These are phyloP conservation scores for Metschnikowia corniflorae DNA, from an alignment of 805 yeast species.

Conservation along the genomic window DNA sequence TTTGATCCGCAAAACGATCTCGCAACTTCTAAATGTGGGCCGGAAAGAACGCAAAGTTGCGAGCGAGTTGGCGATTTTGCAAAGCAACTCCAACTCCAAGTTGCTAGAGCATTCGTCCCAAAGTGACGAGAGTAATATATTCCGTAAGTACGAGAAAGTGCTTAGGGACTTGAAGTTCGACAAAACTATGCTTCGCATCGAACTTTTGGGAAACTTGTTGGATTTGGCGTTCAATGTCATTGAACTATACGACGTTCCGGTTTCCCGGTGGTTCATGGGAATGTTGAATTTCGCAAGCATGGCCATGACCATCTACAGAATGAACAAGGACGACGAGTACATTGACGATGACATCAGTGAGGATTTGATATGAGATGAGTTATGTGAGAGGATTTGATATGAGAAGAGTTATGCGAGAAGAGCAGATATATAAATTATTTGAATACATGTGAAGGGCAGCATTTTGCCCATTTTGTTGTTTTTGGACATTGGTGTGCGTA, in stretches of 20 bases:
- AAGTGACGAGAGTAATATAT: conserved; percentile 21
- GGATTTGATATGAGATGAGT: conserved; percentile 28
- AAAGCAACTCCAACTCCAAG: conserved; percentile 20
- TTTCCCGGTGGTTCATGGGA: conserved; percentile 43
- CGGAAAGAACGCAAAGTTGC: conserved; percentile 37
- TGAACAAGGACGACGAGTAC: conserved; percentile 47
- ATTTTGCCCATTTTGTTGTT: too few relatives aligned
- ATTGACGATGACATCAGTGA: conserved; percentile 41
- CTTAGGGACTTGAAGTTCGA: conserved; percentile 41
- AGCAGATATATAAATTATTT: conserved; percentile 28
- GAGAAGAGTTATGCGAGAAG: conserved; percentile 28
- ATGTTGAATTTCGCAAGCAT: conserved; percentile 39
- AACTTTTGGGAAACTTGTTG: conserved; percentile 39
- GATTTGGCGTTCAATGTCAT: conserved; percentile 40
- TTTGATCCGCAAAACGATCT: conserved; percentile 38
- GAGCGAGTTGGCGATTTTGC: conserved; percentile 32
- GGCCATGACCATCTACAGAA: conserved; percentile 47
- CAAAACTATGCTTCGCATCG: conserved; percentile 39
- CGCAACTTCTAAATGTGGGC: conserved; percentile 40
- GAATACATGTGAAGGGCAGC: too few relatives aligned
- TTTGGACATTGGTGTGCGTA: too few relatives aligned
- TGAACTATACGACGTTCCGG: conserved; percentile 32
- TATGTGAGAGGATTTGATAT: conserved; percentile 40
- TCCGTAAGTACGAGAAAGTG: conserved; percentile 36
- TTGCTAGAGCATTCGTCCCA: conserved; percentile 20